These are phyloP conservation scores for Wickerhamiella qilinensis DNA, from an alignment of 805 yeast species.

Conservation along the genomic window DNA sequence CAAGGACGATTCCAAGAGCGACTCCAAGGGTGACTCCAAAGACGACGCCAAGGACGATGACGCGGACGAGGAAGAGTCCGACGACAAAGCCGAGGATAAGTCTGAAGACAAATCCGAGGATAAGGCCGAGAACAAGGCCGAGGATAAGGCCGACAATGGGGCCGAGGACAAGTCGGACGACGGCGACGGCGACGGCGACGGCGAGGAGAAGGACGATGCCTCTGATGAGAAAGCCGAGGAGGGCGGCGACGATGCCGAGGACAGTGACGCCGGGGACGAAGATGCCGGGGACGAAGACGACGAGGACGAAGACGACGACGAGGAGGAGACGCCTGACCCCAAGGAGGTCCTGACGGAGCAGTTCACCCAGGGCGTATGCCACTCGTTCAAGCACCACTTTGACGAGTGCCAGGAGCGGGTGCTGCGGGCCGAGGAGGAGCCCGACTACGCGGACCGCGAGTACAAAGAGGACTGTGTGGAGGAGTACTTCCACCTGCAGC, in stretches of 20 bases:
- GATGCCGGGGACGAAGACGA: conserved; percentile 27
- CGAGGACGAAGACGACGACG: conserved; percentile 49
- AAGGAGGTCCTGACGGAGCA: conserved; percentile 41
- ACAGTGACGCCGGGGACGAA: background rate
- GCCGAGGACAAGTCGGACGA: conserved; percentile 19
- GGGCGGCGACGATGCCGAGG: conserved; percentile 1
- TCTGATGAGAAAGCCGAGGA: conserved; percentile 2
- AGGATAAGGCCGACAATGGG: conserved; percentile 10
- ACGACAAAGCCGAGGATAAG: conserved; percentile 2
- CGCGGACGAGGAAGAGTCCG: conserved; percentile 4
- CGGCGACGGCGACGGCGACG: conserved; percentile 12
- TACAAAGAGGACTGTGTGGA: conserved; percentile 96
- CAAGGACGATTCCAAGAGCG: conserved; percentile 9
- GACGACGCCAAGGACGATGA: conserved; percentile 8
- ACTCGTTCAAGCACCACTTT: conserved; percentile 70
- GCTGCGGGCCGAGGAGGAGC: conserved; percentile 69
- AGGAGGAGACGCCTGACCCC: conserved; percentile 53
- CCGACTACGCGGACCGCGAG: conserved; percentile 59
- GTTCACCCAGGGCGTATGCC: conserved; percentile 41
- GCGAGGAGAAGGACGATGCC: conserved; percentile 12
- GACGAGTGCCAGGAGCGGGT: conserved; percentile 94
- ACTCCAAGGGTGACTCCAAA: conserved; percentile 2
- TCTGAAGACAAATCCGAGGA: conserved; percentile 1
- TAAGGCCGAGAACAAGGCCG: conserved; percentile 4
- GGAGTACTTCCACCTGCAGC: conserved; percentile 94